Base-by-base conservation (phyloP, 2,329 filamentous ascomycete genomes). In the Fusarium domesticum region DNA sequence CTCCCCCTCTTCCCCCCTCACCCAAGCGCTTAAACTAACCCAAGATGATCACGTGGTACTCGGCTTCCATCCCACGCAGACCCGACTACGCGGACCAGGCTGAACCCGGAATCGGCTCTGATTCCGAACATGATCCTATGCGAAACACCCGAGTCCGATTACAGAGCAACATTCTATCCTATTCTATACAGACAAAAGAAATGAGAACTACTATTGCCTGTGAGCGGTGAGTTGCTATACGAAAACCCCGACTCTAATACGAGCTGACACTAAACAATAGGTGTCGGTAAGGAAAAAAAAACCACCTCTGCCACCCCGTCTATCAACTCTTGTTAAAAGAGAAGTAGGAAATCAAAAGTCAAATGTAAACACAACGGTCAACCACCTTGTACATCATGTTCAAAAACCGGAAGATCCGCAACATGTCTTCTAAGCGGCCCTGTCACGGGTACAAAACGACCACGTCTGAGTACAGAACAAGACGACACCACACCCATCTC, bases 161-260 rank as follows among this genome's bases (percentile, higher is more conserved):
- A n/a, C n/a, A n/a, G n/a, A n/a, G n/a, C n/a, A n/a, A n/a, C n/a
- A n/a, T n/a, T n/a, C n/a, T n/a, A n/a, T n/a, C n/a, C n/a, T n/a
- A n/a, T n/a, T n/a, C 18, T 30, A 15, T 30, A 38, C 34, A 48
- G 30, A 17, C 18, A 20, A 32, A 31, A 33, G 51, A 28, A 1
- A 58, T 59, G 57, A 50, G 55, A 23, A 45, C 47, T 5, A 58
- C 58, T 6, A 56, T 60, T 28, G 57, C 57, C 23, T 60, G 57
- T 38, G 50, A 58, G 16, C 50, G 53, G 57, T 56, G 39, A 50
- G 47, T 16, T 11, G 3, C 14, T 1, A 10, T n/a, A n/a, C n/a
- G n/a, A n/a, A n/a, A n/a, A n/a, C n/a, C n/a, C n/a, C n/a, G n/a
- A n/a, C n/a, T n/a, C n/a, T n/a, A 35, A 10, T 15, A 18, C n/a